Conservation (phyloP, 768 basidiomycete species). For the Lyophyllum semitale region DNA sequence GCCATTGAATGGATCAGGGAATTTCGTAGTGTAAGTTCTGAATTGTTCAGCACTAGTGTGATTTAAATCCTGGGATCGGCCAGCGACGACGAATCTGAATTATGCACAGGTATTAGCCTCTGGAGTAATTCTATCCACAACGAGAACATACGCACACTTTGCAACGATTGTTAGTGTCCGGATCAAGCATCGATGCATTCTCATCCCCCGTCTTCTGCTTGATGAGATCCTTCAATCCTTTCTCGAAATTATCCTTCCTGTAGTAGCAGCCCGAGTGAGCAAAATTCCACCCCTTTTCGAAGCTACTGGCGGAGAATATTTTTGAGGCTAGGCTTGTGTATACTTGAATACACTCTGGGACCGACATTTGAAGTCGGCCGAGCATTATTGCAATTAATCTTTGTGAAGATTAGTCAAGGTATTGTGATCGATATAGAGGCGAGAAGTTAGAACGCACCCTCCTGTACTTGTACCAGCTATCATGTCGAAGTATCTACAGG, state of each 20-base stretch:
- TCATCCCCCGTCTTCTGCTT: slow-evolving; percentile 23
- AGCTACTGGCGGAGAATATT: slow-evolving; percentile 27
- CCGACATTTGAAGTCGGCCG: slow-evolving; percentile 34
- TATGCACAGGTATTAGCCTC: neutral
- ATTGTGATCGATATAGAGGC: neutral
- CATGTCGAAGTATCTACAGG: slow-evolving; percentile 36
- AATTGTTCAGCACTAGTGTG: slow-evolving; percentile 28
- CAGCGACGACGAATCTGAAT: slow-evolving; percentile 28
- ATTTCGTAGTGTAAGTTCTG: slow-evolving; percentile 29
- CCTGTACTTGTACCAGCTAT: slow-evolving; percentile 37
- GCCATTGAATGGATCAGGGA: slow-evolving; percentile 24
- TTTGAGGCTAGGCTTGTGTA: slow-evolving; percentile 27
- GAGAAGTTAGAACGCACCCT: slow-evolving; percentile 21
- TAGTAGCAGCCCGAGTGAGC: slow-evolving; percentile 25
- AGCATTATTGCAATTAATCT: slow-evolving; percentile 38
- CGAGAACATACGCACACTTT: slow-evolving; percentile 27
- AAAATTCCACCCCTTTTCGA: slow-evolving; percentile 13
- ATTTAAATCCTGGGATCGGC: slow-evolving; percentile 24
- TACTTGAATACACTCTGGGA: slow-evolving; percentile 32
- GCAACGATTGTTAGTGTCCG: slow-evolving; percentile 21
- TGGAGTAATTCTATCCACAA: neutral
- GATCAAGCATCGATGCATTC: slow-evolving; percentile 27
- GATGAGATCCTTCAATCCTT: slow-evolving; percentile 26
- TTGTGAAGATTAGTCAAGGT: neutral
- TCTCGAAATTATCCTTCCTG: slow-evolving; percentile 23